Conservation (phyloP, 768 basidiomycete genomes). For the Hygrophorus russula region DNA sequence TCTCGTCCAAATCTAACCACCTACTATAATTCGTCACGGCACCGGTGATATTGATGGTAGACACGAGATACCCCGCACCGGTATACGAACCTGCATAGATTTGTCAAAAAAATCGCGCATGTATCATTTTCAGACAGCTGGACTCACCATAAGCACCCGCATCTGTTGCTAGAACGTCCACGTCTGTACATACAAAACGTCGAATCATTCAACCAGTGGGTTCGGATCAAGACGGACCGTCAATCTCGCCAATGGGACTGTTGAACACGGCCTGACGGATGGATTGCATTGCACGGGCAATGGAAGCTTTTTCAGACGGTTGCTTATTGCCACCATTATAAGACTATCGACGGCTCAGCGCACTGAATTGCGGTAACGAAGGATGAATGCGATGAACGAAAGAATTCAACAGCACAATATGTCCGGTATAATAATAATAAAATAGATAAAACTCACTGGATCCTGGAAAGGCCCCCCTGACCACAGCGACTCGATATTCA, state of each 20-base stretch:
- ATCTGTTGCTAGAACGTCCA: slow-evolving; percentile 39
- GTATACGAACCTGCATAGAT: slow-evolving; percentile 47
- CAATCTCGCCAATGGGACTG: slow-evolving; percentile 46
- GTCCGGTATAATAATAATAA: too few relatives aligned
- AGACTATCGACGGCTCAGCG: slow-evolving; percentile 20
- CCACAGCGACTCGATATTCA: slow-evolving; percentile 75
- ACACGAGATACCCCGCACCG: slow-evolving; percentile 50
- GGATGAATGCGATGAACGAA: background rate
- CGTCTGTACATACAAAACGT: slow-evolving; percentile 25
- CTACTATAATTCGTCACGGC: slow-evolving; percentile 38
- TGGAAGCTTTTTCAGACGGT: slow-evolving; percentile 28
- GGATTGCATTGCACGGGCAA: slow-evolving; percentile 36
- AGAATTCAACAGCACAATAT: background rate
- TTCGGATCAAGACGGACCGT: slow-evolving; percentile 25
- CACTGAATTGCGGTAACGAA: background rate
- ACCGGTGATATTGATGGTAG: slow-evolving; percentile 32
- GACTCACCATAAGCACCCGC: slow-evolving; percentile 51
- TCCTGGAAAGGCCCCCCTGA: slow-evolving; percentile 63
- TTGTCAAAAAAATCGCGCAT: background rate
- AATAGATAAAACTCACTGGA: too few relatives aligned
- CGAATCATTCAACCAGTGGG: background rate
- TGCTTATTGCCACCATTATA: slow-evolving; percentile 67
- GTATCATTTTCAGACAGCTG: background rate
- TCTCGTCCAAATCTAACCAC: slow-evolving; percentile 63
- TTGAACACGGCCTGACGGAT: slow-evolving; percentile 49